These are phyloP conservation scores for Neoarthrinium moseri DNA, from an alignment of 2,329 filamentous ascomycete species.

Conservation along the genomic window DNA sequence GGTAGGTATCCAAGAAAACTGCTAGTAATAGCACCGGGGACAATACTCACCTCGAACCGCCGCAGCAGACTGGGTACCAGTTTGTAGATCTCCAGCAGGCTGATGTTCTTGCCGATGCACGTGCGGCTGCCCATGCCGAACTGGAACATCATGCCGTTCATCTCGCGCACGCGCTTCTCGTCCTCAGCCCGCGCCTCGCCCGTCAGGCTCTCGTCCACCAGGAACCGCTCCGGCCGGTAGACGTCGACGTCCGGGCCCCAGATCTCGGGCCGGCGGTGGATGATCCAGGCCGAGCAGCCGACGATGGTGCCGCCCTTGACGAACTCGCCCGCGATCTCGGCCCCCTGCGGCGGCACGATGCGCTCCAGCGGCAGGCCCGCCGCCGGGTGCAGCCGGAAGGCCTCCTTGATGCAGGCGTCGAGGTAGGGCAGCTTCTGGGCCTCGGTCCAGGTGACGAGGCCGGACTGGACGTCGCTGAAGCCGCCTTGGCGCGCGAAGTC, in stretches of 20 bases:
- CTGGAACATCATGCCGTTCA: conserved; percentile 70
- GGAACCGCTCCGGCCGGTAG: conserved; percentile 69
- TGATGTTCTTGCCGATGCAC: conserved; percentile 69
- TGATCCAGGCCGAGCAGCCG: conserved; percentile 72
- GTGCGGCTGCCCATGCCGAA: conserved; percentile 71
- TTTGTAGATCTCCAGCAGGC: conserved; percentile 63
- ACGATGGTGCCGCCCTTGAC: conserved; percentile 72
- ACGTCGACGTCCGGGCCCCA: conserved; percentile 67
- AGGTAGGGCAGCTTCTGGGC: conserved; percentile 71
- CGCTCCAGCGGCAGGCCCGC: conserved; percentile 72
- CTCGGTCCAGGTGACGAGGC: conserved; percentile 68
- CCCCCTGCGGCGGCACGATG: conserved; percentile 64
- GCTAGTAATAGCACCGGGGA: background rate
- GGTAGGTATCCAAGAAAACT: too few species aligned
- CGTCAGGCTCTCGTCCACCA: conserved; percentile 36
- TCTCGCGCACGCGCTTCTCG: conserved; percentile 58
- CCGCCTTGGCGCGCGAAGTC: conserved; percentile 49
- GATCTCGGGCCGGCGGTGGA: conserved; percentile 66
- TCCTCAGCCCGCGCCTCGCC: conserved; percentile 31
- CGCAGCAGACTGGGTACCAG: conserved; percentile 59
- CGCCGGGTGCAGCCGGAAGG: conserved; percentile 74
- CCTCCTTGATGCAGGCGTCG: conserved; percentile 75
- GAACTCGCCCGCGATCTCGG: conserved; percentile 60
- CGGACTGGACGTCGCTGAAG: conserved; percentile 51
- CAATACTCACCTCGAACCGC: conserved; percentile 56